Percentiles rank a stretch among this genome's conserved stretches.
phyloP scores from a whole-genome alignment of 768 basidiomycete genomes.

The Russula vinacea region DNA sequence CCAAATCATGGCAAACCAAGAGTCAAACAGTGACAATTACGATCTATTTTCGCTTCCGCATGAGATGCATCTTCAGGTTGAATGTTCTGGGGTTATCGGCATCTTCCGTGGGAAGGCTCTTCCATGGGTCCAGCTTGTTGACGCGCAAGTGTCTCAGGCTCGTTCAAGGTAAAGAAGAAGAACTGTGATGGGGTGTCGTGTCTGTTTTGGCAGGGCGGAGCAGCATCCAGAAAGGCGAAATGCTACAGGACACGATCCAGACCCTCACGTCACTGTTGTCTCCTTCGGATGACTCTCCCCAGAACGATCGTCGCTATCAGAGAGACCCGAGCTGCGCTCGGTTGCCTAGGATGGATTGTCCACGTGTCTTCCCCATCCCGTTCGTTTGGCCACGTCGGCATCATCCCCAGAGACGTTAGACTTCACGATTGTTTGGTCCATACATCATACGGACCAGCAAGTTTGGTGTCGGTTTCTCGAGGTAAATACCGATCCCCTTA shows the following conservation, averaged over 20 bases:
- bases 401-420: neutral
- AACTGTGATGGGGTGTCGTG: constrained; percentile 96
- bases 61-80: constrained; percentile 96
- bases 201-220: constrained; percentile 75
- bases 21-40: constrained; percentile 92
- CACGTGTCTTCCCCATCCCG: neutral
- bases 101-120: constrained; percentile 84
- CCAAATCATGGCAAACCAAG: constrained; percentile 91
- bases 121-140: constrained; percentile 97
- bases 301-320: constrained; percentile 16
- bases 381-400: neutral
- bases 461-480: constrained; percentile 9
- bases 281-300: neutral
- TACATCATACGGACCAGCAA: constrained; percentile 3
- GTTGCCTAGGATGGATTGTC: neutral
- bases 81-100: constrained; percentile 83
- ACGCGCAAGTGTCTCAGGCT: constrained; percentile 92
- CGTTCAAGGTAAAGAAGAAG: constrained; percentile 99
- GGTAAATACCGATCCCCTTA: constrained; percentile 31
- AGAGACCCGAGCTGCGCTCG: constrained; percentile 4
- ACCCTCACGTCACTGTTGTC: neutral
- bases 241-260: constrained; percentile 93
- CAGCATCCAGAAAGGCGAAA: constrained; percentile 92
- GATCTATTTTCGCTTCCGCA: constrained; percentile 91
- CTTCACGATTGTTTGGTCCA: constrained; percentile 4